Evolutionary conservation across 176 grass and related monocot species (phyloP).

Genomic region (Zea mays): Zm-B73-REFERENCE-NAM-5.0 NC_050098.1:18004501-18005000

Average conservation of each 20-base stretch:
- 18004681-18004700: no score
- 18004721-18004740: background rate
- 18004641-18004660: conserved; percentile 94
- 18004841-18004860: background rate
- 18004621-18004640: conserved; percentile 96
- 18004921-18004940: background rate
- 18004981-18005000: no score
- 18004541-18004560: no score
- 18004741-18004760: conserved; percentile 4
- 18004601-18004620: conserved; percentile 91
- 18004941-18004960: no score
- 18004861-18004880: conserved; percentile 54
- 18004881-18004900: conserved; percentile 27
- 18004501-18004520: no score
- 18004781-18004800: conserved; percentile 18
- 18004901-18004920: background rate
- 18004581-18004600: conserved; percentile 49
- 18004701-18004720: conserved; percentile 47
- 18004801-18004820: background rate
- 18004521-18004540: no score
- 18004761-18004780: background rate
- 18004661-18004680: no score
- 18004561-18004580: no score
- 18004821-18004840: background rate
- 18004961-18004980: no score